Percentiles rank a stretch among this genome's conserved stretches.
These are phyloP conservation scores for Brassica incana DNA, from an alignment of 345 rosid species.

Conservation along the genomic window DNA sequence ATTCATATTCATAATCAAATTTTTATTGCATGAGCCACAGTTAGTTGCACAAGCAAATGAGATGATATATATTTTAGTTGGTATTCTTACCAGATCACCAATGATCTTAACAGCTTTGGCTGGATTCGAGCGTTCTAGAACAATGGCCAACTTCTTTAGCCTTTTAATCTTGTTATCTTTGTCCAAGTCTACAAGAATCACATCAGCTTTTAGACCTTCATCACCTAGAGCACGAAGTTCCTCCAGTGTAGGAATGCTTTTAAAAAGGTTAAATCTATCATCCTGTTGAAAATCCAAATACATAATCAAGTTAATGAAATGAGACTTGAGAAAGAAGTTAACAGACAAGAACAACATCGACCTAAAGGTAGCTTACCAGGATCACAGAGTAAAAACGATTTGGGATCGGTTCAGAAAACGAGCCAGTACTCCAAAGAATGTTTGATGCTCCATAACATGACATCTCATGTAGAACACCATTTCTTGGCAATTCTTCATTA, in stretches of 20 bases:
- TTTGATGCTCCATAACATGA: conserved; percentile 69
- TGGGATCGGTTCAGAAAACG: conserved; percentile 68
- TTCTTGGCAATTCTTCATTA: conserved; percentile 51
- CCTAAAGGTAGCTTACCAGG: conserved; percentile 49
- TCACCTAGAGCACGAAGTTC: conserved; percentile 63
- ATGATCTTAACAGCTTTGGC: conserved; percentile 70
- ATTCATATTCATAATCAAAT: background rate
- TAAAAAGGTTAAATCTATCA: conserved; percentile 58
- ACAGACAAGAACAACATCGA: background rate
- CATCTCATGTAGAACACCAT: conserved; percentile 51
- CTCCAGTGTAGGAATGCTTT: conserved; percentile 63
- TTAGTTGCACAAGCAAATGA: background rate
- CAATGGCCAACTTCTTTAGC: conserved; percentile 55
- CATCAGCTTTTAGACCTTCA: conserved; percentile 57
- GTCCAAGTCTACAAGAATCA: conserved; percentile 65
- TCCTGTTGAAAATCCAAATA: conserved; percentile 49
- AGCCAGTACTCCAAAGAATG: conserved; percentile 76
- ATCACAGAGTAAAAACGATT: conserved; percentile 74
- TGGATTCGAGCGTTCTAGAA: conserved; percentile 63
- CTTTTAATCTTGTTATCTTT: conserved; percentile 60
- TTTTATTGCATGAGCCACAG: conserved; percentile 6
- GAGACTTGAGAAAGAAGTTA: background rate
- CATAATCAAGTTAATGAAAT: background rate
- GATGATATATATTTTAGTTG: background rate
- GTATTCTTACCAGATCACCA: conserved; percentile 64